Evolutionary conservation across 768 basidiomycete genomes (phyloP), one percentile per base, ranked within the genome.

Genomic region (Inosperma sp.): DNA sequence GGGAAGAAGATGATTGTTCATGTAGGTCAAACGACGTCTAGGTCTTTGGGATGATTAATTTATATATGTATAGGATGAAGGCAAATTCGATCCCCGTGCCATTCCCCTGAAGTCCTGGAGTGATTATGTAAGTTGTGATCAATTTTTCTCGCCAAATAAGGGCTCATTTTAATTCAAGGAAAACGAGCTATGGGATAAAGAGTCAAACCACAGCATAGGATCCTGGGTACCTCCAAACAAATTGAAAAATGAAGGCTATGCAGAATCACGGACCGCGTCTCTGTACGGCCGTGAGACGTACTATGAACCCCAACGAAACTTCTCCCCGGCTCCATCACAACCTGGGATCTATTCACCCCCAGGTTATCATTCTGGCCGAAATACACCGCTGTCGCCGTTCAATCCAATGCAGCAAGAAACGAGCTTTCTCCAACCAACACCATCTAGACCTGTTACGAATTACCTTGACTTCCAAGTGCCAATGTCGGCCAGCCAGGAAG

Each of bases 51-150:
- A 13, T 12, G 10, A 33, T 39, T 57, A 37, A 51, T 56, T 54
- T 4, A 62, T 21, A 19, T 5, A 7, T 29, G 41, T 54, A 10
- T 52, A 93, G 92, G 96, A 98, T 57, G 95, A 98, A 68, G 95
- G 95, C 64, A 93, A 93, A 68, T 99, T 97, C 46, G 94, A 99
- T 70, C 90, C 93, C 4, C 78, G 85, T 8, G 78, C 83, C 6
- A 97, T 99, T 57, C 95, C 95, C 7, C 77, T 97, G 58, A 97
- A 97, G 72, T 91, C 87, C 0, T 98, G 96, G 95, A 90, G 83
- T 52, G 93, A 96, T 58, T 96, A 95, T 61, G 91, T 93, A 67
- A 58, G 83, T 74, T 45, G 16, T 39, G 21, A 30, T 30, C 25
- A 33, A 34, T 37, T 42, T 49, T 7, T 29, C 7, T 21, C 12